Evolutionary conservation across 192 early-diverging fungal species (phyloP).

Genomic region (Coemansia sp.): DNA sequence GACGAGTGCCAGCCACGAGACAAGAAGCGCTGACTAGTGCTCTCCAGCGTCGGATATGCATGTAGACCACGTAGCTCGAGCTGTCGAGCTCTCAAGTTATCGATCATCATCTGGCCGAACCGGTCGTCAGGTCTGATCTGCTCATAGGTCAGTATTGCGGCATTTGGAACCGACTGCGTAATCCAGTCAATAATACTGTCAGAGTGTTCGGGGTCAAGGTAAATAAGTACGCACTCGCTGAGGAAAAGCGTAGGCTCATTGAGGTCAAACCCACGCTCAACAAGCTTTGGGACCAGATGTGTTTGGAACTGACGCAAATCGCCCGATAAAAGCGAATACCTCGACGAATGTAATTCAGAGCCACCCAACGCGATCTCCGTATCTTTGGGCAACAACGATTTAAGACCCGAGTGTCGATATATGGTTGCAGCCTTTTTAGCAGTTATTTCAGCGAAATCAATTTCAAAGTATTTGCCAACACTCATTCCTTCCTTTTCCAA

Average conservation of each 20-base stretch:
- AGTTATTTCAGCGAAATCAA: slow-evolving; percentile 91
- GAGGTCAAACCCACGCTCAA: slow-evolving; percentile 52
- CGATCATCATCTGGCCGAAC: slow-evolving; percentile 92
- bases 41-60: slow-evolving; percentile 70
- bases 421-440: slow-evolving; percentile 75
- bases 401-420: slow-evolving; percentile 45
- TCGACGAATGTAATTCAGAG: slow-evolving; percentile 66
- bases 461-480: slow-evolving; percentile 75
- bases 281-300: slow-evolving; percentile 63
- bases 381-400: slow-evolving; percentile 35
- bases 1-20: slow-evolving; percentile 63
- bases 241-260: slow-evolving; percentile 80
- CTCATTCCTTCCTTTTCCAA: slow-evolving; percentile 60
- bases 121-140: slow-evolving; percentile 89
- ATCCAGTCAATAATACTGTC: slow-evolving; percentile 76
- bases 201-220: slow-evolving; percentile 71
- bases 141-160: slow-evolving; percentile 82
- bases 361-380: slow-evolving; percentile 65
- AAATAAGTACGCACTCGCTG: slow-evolving; percentile 94
- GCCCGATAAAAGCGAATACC: slow-evolving; percentile 76
- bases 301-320: slow-evolving; percentile 76
- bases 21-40: slow-evolving; percentile 70
- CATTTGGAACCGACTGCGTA: slow-evolving; percentile 47
- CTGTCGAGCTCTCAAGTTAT: slow-evolving; percentile 76
- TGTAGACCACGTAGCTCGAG: slow-evolving; percentile 80